Conservation (phyloP, 139 green algal species). For the Picochlorum costavermella region DNA sequence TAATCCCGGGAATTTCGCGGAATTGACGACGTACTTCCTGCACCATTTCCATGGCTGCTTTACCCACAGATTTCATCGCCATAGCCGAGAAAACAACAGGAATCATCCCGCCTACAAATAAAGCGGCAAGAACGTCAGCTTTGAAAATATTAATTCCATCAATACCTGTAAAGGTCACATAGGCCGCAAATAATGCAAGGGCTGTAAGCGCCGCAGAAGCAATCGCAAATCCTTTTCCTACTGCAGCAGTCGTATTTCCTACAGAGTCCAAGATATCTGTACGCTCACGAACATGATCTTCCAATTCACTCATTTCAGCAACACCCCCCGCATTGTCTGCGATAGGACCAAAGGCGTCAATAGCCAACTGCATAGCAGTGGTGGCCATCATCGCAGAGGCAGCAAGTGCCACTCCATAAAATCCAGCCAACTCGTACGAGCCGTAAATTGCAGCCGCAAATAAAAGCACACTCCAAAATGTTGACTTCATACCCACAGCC, state of each 20-base stretch:
- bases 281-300: slow-evolving; percentile 42
- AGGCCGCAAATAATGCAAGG: slow-evolving; percentile 42
- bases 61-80: slow-evolving; percentile 37
- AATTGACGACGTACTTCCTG: slow-evolving; percentile 58
- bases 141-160: slow-evolving; percentile 42
- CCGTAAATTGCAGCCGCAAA: slow-evolving; percentile 41
- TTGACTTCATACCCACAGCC: slow-evolving; percentile 50
- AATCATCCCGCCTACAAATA: slow-evolving; percentile 56
- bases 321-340: slow-evolving; percentile 71
- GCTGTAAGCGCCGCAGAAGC: slow-evolving; percentile 48
- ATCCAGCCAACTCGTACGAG: slow-evolving; percentile 41
- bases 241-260: slow-evolving; percentile 64
- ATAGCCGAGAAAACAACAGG: slow-evolving; percentile 52
- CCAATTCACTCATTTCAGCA: slow-evolving; percentile 54
- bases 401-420: slow-evolving; percentile 46
- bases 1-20: slow-evolving; percentile 36
- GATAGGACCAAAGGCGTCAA: slow-evolving; percentile 63
- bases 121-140: slow-evolving; percentile 40
- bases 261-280: slow-evolving; percentile 41
- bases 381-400: slow-evolving; percentile 58
- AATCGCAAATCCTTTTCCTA: slow-evolving; percentile 64
- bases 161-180: slow-evolving; percentile 28
- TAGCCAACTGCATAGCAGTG: slow-evolving; percentile 47
- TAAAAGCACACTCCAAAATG: slow-evolving; percentile 45
- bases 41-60: slow-evolving; percentile 46